These are phyloP conservation scores for Syzygium aromaticum DNA, from an alignment of 345 rosid genomes.

Conservation along the genomic window DNA sequence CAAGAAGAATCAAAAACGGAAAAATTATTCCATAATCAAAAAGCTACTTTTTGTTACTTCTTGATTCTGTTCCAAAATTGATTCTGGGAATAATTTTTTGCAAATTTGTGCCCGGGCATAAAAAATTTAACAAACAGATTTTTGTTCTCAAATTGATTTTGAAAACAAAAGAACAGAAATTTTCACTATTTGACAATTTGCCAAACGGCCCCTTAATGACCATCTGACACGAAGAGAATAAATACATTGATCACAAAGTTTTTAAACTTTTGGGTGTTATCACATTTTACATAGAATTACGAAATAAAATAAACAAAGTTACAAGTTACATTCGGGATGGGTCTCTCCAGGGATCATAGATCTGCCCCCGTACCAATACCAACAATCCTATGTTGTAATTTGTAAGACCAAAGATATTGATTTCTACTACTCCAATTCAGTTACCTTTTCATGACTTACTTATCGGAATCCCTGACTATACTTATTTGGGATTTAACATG, in stretches of 20 bases:
- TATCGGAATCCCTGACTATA: not conserved
- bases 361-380: not conserved
- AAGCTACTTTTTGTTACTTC: too few relatives aligned
- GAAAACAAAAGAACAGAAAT: too few relatives aligned
- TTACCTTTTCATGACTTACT: not conserved
- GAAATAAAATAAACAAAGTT: not conserved
- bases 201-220: not conserved
- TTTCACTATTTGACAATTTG: too few relatives aligned
- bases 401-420: not conserved
- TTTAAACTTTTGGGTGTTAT: not conserved
- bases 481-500: not conserved
- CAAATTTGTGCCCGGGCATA: too few relatives aligned
- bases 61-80: too few relatives aligned
- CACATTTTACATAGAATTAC: not conserved
- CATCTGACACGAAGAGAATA: not conserved
- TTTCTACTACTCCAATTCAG: not conserved
- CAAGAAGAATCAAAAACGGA: too few relatives aligned
- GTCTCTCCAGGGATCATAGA: not conserved
- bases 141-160: too few relatives aligned
- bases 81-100: too few relatives aligned
- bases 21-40: too few relatives aligned
- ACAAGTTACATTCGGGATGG: not conserved
- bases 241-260: not conserved
- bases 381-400: not conserved
- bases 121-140: too few relatives aligned